These are phyloP conservation scores for Chaetomium tenue DNA, from an alignment of 495 filamentous ascomycete genomes.

Conservation along the genomic window DNA sequence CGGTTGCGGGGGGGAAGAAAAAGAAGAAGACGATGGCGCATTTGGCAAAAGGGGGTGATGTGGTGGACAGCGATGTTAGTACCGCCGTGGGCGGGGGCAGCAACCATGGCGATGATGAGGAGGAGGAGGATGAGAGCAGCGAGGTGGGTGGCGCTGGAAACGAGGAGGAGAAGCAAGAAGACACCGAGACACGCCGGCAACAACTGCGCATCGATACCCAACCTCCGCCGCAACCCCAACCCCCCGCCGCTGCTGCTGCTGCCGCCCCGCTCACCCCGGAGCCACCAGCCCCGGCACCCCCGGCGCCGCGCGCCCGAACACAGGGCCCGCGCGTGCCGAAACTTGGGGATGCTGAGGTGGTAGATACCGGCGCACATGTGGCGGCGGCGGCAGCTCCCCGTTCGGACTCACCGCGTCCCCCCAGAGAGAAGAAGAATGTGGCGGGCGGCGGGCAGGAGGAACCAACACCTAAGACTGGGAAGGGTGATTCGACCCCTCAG, in stretches of 20 bases:
- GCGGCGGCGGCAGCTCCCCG: conserved; percentile 2
- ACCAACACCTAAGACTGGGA: too few species aligned
- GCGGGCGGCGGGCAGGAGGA: too few species aligned
- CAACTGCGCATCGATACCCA: background rate
- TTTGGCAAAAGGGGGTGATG: conserved; percentile 8
- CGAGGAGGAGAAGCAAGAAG: background rate
- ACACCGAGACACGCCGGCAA: too few species aligned
- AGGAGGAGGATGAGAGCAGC: conserved; percentile 1
- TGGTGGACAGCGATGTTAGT: conserved; percentile 39
- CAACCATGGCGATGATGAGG: conserved; percentile 17
- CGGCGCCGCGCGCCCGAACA: background rate
- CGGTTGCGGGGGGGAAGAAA: background rate
- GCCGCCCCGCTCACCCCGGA: background rate
- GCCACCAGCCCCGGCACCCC: background rate
- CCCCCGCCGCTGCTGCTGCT: background rate
- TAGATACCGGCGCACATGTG: background rate
- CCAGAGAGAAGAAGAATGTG: too few species aligned
- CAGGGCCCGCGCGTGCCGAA: background rate
- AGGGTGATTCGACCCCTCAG: too few species aligned
- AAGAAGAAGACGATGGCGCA: background rate
- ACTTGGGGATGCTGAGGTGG: background rate
- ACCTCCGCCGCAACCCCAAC: background rate
- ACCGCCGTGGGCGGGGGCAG: conserved; percentile 31
- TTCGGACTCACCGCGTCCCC: background rate
- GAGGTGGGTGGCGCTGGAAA: background rate